Conservation (phyloP, 352 stramenopile genomes). For the Pythium vanterpoolii region DNA sequence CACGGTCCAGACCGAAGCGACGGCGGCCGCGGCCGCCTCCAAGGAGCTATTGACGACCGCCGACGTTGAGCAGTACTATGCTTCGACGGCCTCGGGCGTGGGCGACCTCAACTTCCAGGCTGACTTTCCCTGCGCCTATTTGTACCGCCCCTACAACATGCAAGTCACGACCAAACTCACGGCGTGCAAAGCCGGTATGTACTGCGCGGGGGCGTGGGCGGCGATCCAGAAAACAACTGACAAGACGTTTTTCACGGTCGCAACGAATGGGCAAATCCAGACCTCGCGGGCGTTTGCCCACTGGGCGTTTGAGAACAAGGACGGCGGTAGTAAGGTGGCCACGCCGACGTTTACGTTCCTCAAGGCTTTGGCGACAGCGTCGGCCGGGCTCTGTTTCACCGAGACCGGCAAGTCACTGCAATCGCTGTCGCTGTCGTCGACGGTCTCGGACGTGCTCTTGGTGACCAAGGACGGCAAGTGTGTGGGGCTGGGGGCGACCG, state of each 20-base stretch:
- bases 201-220: conserved; percentile 15
- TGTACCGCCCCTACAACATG: conserved; percentile 15
- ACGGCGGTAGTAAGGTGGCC: conserved; percentile 6
- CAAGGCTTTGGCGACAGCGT: conserved; percentile 11
- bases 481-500: neutral
- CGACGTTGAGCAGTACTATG: conserved; percentile 12
- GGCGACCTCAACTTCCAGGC: conserved; percentile 15
- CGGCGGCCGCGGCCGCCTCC: neutral
- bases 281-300: conserved; percentile 16
- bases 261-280: conserved; percentile 1
- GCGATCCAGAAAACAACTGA: conserved; percentile 11
- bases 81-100: conserved; percentile 6
- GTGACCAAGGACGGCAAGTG: conserved; percentile 14
- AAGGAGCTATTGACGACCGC: conserved; percentile 7
- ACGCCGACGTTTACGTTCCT: conserved; percentile 15
- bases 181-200: conserved; percentile 4
- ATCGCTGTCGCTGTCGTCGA: conserved; percentile 2
- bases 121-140: conserved; percentile 16
- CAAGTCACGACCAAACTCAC: conserved; percentile 8
- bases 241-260: conserved; percentile 9
- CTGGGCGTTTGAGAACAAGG: conserved; percentile 20
- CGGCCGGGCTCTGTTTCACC: conserved; percentile 10
- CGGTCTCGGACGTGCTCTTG: conserved; percentile 3
- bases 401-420: conserved; percentile 17
- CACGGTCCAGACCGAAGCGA: conserved; percentile 6